Percentiles rank a stretch among this genome's conserved stretches.
phyloP scores from a whole-genome alignment of 495 filamentous ascomycete species.

The Penicillium odoratum region DNA sequence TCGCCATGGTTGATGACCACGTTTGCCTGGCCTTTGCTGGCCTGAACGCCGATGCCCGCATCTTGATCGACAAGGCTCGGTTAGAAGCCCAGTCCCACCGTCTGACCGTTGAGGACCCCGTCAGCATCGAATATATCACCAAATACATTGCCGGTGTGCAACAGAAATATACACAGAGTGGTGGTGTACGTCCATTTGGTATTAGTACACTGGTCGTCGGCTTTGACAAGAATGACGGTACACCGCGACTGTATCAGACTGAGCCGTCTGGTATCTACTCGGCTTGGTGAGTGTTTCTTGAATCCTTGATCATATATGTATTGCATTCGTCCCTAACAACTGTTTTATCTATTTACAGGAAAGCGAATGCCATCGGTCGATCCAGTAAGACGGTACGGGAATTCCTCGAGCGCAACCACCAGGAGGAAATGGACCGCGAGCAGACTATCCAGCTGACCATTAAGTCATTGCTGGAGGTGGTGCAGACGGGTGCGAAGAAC shows the following conservation, averaged over 20 bases:
- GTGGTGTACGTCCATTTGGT: slow-evolving; percentile 94
- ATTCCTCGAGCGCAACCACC: slow-evolving; percentile 97
- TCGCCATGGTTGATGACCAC: slow-evolving; percentile 90
- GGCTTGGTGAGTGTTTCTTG: slow-evolving; percentile 68
- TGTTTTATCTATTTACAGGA: slow-evolving; percentile 56
- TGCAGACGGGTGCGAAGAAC: slow-evolving; percentile 98
- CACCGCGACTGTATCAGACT: slow-evolving; percentile 90
- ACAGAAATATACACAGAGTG: slow-evolving; percentile 97
- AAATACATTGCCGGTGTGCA: slow-evolving; percentile 98
- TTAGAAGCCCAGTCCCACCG: slow-evolving; percentile 97
- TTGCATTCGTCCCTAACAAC: slow-evolving; percentile 13
- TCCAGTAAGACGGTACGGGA: slow-evolving; percentile 98
- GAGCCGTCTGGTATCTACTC: slow-evolving; percentile 98
- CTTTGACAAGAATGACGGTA: slow-evolving; percentile 87
- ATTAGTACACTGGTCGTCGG: slow-evolving; percentile 97
- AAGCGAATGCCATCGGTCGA: slow-evolving; percentile 97
- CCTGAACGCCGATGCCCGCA: slow-evolving; percentile 94
- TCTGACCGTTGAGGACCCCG: slow-evolving; percentile 96
- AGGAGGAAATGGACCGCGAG: slow-evolving; percentile 93
- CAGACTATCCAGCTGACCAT: slow-evolving; percentile 96
- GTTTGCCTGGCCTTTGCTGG: slow-evolving; percentile 96
- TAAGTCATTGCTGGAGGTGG: slow-evolving; percentile 96
- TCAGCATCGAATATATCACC: slow-evolving; percentile 98
- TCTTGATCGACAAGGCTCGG: slow-evolving; percentile 95
- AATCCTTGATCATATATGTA: background rate